Evolutionary conservation across 148 eudicot species (phyloP).

Genomic region (Fallopia convolvulus): DNA sequence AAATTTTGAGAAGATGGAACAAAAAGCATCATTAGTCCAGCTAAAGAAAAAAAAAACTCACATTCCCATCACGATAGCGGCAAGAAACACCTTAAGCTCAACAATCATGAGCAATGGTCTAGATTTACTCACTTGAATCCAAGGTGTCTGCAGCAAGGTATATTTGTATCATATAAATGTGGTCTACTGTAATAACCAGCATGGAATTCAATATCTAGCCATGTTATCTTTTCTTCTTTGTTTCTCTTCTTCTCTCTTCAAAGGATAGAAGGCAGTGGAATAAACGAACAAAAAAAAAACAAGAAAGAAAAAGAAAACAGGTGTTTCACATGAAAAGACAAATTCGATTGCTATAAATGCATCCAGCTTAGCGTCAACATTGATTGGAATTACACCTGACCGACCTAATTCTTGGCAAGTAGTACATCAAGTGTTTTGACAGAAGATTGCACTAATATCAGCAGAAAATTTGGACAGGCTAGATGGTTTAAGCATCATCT

Average conservation of each 20-base stretch:
- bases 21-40: not conserved
- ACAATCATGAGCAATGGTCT: conserved; percentile 28
- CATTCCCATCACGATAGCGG: conserved; percentile 32
- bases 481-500: not conserved
- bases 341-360: not conserved
- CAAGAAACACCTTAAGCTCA: conserved; percentile 30
- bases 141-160: conserved; percentile 30
- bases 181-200: not conserved
- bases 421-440: not conserved
- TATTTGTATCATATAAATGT: not conserved
- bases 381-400: not conserved
- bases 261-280: not conserved
- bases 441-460: not conserved
- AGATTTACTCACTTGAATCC: conserved; percentile 45
- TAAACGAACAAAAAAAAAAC: not conserved
- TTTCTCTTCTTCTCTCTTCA: not conserved
- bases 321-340: not conserved
- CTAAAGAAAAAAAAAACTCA: conserved; percentile 15
- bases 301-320: not conserved
- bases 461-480: too few species aligned
- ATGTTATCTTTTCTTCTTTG: not conserved
- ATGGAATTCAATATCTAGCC: not conserved
- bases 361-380: not conserved
- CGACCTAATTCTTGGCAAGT: not conserved
- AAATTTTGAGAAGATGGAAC: not conserved